A percentile compares a stretch with the other conserved stretches of the same genome.
These are phyloP conservation scores for Neltuma alba DNA, from an alignment of 306 rosid species.

Conservation along the genomic window DNA sequence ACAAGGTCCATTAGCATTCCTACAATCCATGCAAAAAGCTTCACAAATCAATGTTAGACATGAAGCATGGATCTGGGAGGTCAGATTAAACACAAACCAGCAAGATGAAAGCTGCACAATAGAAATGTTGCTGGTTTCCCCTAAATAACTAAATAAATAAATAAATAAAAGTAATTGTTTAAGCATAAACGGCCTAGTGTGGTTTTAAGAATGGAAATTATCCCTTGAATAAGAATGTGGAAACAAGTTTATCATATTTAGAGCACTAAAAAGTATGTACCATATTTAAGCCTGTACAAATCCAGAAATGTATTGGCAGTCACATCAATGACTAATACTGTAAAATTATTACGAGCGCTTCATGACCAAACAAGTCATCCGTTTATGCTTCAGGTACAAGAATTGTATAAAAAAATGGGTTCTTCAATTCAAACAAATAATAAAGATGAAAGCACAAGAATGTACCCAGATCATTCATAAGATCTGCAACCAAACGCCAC, in stretches of 20 bases:
- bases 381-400: not conserved
- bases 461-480: slow-evolving; percentile 96
- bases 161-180: not conserved
- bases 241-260: slow-evolving; percentile 13
- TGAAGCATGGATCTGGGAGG: slow-evolving; percentile 12
- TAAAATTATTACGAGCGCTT: not conserved
- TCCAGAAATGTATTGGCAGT: slow-evolving; percentile 8
- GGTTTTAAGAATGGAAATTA: slow-evolving; percentile 22
- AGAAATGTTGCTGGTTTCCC: not conserved
- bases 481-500: slow-evolving; percentile 98
- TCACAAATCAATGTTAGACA: slow-evolving; percentile 31
- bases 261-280: not conserved
- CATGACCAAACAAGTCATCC: not conserved
- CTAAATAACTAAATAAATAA: too few relatives aligned
- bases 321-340: not conserved
- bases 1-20: slow-evolving; percentile 99
- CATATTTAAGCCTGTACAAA: slow-evolving; percentile 1
- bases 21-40: slow-evolving; percentile 44
- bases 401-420: slow-evolving; percentile 11
- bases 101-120: not conserved
- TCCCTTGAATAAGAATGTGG: slow-evolving; percentile 9
- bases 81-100: slow-evolving; percentile 12
- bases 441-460: slow-evolving; percentile 12
- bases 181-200: not conserved
- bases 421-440: not conserved